Conservation (phyloP, 495 filamentous ascomycete genomes). For the Trichoderma asperelloides region DNA sequence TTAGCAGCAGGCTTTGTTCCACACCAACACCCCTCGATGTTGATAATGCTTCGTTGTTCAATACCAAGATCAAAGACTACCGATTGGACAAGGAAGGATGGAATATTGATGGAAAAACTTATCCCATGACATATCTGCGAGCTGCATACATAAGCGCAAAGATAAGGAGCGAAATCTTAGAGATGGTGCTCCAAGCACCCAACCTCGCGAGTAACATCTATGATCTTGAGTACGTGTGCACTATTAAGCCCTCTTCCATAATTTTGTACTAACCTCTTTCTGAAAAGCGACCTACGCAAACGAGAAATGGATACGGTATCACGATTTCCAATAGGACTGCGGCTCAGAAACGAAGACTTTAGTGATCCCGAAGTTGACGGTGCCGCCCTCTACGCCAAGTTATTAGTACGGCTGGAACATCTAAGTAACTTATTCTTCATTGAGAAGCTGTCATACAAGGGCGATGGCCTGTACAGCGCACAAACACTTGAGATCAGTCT, state of each 20-base stretch:
- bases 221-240: constrained; percentile 24
- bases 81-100: constrained; percentile 46
- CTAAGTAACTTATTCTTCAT: constrained; percentile 51
- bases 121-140: constrained; percentile 35
- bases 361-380: constrained; percentile 21
- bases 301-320: not conserved
- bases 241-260: not conserved
- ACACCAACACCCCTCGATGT: constrained; percentile 47
- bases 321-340: constrained; percentile 22
- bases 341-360: constrained; percentile 23
- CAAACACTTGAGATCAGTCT: constrained; percentile 46
- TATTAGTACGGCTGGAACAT: constrained; percentile 42
- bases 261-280: not conserved
- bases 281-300: not conserved
- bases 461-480: constrained; percentile 28
- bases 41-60: constrained; percentile 26
- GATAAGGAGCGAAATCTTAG: constrained; percentile 50
- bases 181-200: constrained; percentile 36
- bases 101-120: constrained; percentile 34
- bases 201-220: constrained; percentile 30
- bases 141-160: constrained; percentile 39
- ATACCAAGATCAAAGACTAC: not conserved
- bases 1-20: constrained; percentile 46
- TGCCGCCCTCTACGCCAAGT: constrained; percentile 12
- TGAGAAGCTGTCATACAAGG: constrained; percentile 40